Evolutionary conservation across 2,329 filamentous ascomycete genomes (phyloP), one percentile per base, ranked within the genome.

Genomic region (Neonectria hederae): DNA sequence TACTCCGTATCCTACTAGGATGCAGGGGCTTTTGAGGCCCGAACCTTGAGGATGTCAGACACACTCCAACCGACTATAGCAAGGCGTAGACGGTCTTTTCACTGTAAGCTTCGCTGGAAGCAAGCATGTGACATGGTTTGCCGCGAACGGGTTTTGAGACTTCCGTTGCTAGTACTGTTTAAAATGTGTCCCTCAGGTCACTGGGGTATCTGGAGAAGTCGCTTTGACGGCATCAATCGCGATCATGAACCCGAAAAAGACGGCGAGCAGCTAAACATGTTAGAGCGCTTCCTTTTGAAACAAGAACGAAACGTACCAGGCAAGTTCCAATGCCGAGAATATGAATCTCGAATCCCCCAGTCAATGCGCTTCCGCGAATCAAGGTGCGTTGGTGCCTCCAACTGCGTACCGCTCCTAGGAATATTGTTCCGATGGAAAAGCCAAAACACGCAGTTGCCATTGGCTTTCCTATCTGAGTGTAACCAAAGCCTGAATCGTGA

Each of bases 401-500:
- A 8, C 67, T 67, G 4, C 77, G 74, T 30, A 68, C 60, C 2
- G 74, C 72, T 3, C 78, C 78, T 1, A 78, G 66, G 9, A 76
- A 24, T 1, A 78, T 68, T 1, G 74, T 77, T 53, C 74, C 75
- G 1, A 83, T 78, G 4, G 83, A 80, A 32, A 78, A 77, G 2
- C 66, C 69, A 54, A 81, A 81, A 58, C 82, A 82, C 6, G 79
- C 73, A 11, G 74, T 77, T 4, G 82, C 76, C 5, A 93, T 76
- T 0, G 90, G 89, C 59, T 86, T 84, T 3, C 89, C 89, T 3
- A 91, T 79, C 11, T 83, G 77, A 63, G 83, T 86, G 74, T 88
- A 92, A 1, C 87, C 87, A 62, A 91, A 84, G 4, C 69, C 66
- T 5, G 68, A 60, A 11, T 79, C 76, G 17, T 78, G 72, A 9